phyloP scores from a whole-genome alignment of 2,329 filamentous ascomycete species.

The Blumeriella jaapii region DNA sequence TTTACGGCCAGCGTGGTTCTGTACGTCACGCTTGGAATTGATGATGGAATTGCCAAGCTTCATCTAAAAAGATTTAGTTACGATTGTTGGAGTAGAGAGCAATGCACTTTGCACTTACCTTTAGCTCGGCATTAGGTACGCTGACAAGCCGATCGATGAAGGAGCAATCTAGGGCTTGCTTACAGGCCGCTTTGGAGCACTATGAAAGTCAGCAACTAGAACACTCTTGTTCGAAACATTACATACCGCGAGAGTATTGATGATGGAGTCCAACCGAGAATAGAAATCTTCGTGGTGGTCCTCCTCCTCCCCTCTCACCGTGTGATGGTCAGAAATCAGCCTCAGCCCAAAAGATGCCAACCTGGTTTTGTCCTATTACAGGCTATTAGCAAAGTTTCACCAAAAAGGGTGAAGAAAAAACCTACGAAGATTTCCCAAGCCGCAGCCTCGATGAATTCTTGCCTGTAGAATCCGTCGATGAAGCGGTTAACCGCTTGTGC shows the following conservation, averaged over 20 bases:
- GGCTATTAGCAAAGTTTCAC: neutral
- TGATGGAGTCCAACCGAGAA: slow-evolving; percentile 10
- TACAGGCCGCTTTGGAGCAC: slow-evolving; percentile 20
- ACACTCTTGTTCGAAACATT: neutral
- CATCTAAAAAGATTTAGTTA: slow-evolving; percentile 11
- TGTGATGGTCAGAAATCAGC: slow-evolving; percentile 10
- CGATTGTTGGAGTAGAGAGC: too few species aligned
- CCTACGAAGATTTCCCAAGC: slow-evolving; percentile 19
- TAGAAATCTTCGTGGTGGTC: slow-evolving; percentile 5
- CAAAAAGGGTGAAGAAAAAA: neutral
- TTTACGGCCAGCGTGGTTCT: slow-evolving; percentile 19
- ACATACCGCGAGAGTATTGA: slow-evolving; percentile 11
- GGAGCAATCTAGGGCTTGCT: slow-evolving; percentile 18
- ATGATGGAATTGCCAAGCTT: slow-evolving; percentile 22
- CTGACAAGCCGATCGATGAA: slow-evolving; percentile 18
- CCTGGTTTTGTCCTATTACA: slow-evolving; percentile 6
- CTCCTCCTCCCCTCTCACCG: slow-evolving; percentile 5
- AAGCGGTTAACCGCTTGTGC: slow-evolving; percentile 15
- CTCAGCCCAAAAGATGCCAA: slow-evolving; percentile 6
- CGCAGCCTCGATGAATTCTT: slow-evolving; percentile 8
- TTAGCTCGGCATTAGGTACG: slow-evolving; percentile 13
- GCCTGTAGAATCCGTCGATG: slow-evolving; percentile 5
- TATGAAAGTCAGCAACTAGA: slow-evolving; percentile 6
- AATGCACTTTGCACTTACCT: slow-evolving; percentile 18
- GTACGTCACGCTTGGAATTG: slow-evolving; percentile 17